Evolutionary conservation across 257 asterid genomes (phyloP), one percentile per base, ranked within the genome.

Genomic region (Nemophila menziesii): DNA sequence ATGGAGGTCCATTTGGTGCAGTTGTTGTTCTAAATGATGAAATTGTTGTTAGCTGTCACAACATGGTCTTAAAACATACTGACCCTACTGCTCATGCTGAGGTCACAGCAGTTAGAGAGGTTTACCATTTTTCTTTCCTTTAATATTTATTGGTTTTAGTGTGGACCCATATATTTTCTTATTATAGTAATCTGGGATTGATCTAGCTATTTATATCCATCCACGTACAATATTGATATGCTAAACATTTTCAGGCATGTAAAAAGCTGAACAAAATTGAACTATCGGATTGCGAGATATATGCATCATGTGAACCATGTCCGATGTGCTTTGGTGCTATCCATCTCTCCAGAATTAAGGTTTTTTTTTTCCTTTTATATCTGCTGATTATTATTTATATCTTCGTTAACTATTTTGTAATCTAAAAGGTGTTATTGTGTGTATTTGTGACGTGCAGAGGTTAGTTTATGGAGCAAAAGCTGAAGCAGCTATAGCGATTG

Each of bases 31-130:
- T 55, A 49, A 64, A 90, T 39, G 85, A 73, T 52, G 99, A 82
- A 64, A 77, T 90, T 22, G 71, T 90, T 59, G 99, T 77, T 54
- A 77, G 99, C 65, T 81, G 96, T 65, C 99, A 85, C 66, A 90
- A 90, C 72, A 56, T 90, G 84, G 99, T 90, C 33, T 62, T 72
- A 45, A 65, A 69, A 46, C 59, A 73, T 43, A 75, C 86, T 15
- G 99, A 90, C 69, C 99, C 96, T 61, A 82, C 96, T 37, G 99
- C 99, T 43, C 99, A 90, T 77, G 96, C 99, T 21, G 99, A 90
- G 71, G 99, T 90, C 62, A 90, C 96, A 4, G 96, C 99, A 44
- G 60, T 90, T 55, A 73, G 99, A 77, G 99, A 90, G 96, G 99
- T 90, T 36, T 69, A 92, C 54, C 20, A 11, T 41, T 18, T 18